These are phyloP conservation scores for Aureoboletus auriporus DNA, from an alignment of 768 basidiomycete species.

Conservation along the genomic window DNA sequence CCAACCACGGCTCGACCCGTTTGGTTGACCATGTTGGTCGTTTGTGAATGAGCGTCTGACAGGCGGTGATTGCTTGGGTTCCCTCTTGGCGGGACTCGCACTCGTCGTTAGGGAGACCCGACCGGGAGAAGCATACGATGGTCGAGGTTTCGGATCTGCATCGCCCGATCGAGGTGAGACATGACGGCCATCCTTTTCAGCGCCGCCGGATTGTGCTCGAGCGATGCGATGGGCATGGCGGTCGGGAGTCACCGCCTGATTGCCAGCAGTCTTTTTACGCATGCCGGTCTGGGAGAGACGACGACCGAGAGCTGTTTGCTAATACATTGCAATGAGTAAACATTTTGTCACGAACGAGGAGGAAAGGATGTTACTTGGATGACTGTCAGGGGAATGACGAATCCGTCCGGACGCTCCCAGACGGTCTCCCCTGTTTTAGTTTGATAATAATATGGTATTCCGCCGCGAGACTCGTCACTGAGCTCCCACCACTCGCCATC, in stretches of 20 bases:
- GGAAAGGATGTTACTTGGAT: slow-evolving; percentile 59
- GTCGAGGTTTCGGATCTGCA: slow-evolving; percentile 25
- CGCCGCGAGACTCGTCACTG: slow-evolving; percentile 75
- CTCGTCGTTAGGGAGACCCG: slow-evolving; percentile 22
- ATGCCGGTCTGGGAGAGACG: slow-evolving; percentile 57
- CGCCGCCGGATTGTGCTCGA: slow-evolving; percentile 32
- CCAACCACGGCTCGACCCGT: slow-evolving; percentile 28
- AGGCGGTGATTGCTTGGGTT: slow-evolving; percentile 19
- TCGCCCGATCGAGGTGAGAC: slow-evolving; percentile 25
- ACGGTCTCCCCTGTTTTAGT: slow-evolving; percentile 88
- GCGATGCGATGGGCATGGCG: slow-evolving; percentile 35
- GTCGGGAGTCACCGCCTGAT: slow-evolving; percentile 21
- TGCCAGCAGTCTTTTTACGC: slow-evolving; percentile 14
- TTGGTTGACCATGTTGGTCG: slow-evolving; percentile 24
- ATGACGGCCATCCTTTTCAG: slow-evolving; percentile 32
- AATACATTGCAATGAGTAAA: slow-evolving; percentile 6
- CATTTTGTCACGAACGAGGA: not conserved
- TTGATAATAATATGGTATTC: slow-evolving; percentile 91
- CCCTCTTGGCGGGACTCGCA: slow-evolving; percentile 25
- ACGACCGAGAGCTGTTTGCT: slow-evolving; percentile 74
- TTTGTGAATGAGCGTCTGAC: slow-evolving; percentile 32
- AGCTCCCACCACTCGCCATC: slow-evolving; percentile 98
- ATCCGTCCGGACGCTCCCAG: slow-evolving; percentile 87
- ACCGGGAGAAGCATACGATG: slow-evolving; percentile 33
- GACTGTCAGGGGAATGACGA: slow-evolving; percentile 87